Conservation (phyloP, 352 stramenopile species). For the Phytopythium boreale region DNA sequence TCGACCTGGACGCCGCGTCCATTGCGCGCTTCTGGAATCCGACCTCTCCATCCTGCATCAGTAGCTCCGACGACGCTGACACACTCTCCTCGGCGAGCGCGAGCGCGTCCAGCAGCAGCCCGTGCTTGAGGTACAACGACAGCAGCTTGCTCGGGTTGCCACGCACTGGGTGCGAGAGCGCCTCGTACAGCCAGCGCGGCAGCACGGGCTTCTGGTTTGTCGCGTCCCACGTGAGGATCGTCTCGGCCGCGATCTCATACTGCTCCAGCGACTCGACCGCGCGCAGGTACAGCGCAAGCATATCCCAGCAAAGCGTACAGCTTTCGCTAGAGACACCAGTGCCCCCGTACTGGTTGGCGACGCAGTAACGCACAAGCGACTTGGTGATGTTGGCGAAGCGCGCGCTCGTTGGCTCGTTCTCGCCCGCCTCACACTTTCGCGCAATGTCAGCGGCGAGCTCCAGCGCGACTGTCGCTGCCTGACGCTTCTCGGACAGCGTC, state of each 20-base stretch:
- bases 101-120: constrained; percentile 60
- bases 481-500: constrained; percentile 42
- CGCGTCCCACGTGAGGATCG: constrained; percentile 58
- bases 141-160: constrained; percentile 63
- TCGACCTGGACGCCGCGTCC: constrained; percentile 11
- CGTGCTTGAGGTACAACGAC: constrained; percentile 52
- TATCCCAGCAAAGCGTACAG: constrained; percentile 41
- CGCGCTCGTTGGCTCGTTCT: constrained; percentile 13
- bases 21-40: constrained; percentile 38
- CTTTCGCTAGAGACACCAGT: constrained; percentile 23
- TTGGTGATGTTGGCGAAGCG: constrained; percentile 46
- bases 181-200: constrained; percentile 52
- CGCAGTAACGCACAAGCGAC: constrained; percentile 64
- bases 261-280: constrained; percentile 40
- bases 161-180: constrained; percentile 26
- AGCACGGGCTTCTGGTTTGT: constrained; percentile 44
- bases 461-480: constrained; percentile 38
- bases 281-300: constrained; percentile 45
- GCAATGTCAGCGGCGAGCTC: constrained; percentile 58
- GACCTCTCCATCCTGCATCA: constrained; percentile 28
- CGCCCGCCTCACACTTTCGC: constrained; percentile 7
- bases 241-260: constrained; percentile 54
- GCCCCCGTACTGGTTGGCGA: constrained; percentile 41
- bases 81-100: constrained; percentile 46
- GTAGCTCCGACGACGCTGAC: constrained; percentile 20